These are phyloP conservation scores for Cyclotella choctawhatcheeana DNA, from an alignment of 108 stramenopile species.

Conservation along the genomic window DNA sequence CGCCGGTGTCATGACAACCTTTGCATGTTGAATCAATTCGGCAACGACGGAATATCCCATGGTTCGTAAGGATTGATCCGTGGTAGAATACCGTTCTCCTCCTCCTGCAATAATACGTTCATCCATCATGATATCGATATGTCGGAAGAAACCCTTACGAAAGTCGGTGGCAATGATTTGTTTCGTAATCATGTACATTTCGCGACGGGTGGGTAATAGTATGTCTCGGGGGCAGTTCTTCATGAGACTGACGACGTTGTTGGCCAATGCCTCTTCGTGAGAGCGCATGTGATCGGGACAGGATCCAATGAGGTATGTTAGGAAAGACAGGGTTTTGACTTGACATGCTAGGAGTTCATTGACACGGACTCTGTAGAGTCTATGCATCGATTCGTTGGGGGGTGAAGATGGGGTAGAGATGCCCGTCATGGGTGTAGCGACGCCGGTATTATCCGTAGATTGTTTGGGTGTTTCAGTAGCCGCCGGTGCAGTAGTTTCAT, in stretches of 20 bases:
- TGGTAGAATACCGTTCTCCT: slow-evolving; percentile 7
- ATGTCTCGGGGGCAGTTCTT: slow-evolving; percentile 84
- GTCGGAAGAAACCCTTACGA: slow-evolving; percentile 84
- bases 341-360: slow-evolving; percentile 82
- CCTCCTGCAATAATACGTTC: slow-evolving; percentile 81
- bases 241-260: slow-evolving; percentile 82
- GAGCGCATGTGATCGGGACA: slow-evolving; percentile 81
- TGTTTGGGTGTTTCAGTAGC: slow-evolving; percentile 12
- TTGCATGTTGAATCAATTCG: slow-evolving; percentile 89
- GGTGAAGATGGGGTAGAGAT: background rate
- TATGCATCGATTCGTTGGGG: slow-evolving; percentile 3
- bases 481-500: background rate
- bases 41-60: slow-evolving; percentile 91
- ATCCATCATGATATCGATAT: slow-evolving; percentile 90
- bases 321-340: slow-evolving; percentile 90
- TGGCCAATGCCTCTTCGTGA: slow-evolving; percentile 78
- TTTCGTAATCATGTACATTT: slow-evolving; percentile 88
- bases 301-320: slow-evolving; percentile 87
- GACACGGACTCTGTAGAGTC: slow-evolving; percentile 60
- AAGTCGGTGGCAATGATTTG: slow-evolving; percentile 93
- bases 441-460: background rate
- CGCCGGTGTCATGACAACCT: slow-evolving; percentile 67
- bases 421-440: background rate
- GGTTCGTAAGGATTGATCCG: slow-evolving; percentile 79
- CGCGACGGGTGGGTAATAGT: slow-evolving; percentile 81